Evolutionary conservation across 768 basidiomycete genomes (phyloP).

Genomic region (Daedaleopsis sinensis): DNA sequence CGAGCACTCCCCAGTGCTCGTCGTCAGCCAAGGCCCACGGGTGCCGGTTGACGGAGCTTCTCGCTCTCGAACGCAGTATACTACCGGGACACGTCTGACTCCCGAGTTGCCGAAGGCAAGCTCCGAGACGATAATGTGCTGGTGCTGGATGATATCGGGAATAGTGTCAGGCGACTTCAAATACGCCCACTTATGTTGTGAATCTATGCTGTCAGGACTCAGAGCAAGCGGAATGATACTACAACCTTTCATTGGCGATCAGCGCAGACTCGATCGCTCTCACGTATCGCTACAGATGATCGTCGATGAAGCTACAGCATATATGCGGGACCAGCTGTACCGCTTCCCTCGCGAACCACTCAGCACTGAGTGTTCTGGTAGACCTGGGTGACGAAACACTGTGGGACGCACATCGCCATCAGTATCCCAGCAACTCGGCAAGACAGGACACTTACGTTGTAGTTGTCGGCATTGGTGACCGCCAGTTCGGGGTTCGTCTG

Average conservation of each 20-base stretch:
- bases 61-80: slow-evolving; percentile 62
- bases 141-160: too few relatives aligned
- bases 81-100: slow-evolving; percentile 53
- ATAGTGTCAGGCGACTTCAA: too few relatives aligned
- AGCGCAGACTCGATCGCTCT: background rate
- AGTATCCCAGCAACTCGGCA: background rate
- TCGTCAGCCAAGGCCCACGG: slow-evolving; percentile 39
- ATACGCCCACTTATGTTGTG: too few relatives aligned
- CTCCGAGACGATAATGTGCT: too few relatives aligned
- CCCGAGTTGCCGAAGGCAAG: too few relatives aligned
- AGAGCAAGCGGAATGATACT: too few relatives aligned
- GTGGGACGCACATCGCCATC: background rate
- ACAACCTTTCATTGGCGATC: too few relatives aligned
- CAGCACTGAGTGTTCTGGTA: slow-evolving; percentile 37
- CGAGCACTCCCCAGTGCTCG: slow-evolving; percentile 39
- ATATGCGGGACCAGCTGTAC: background rate
- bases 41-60: slow-evolving; percentile 53
- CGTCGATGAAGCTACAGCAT: too few relatives aligned
- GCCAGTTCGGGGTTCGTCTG: slow-evolving; percentile 19
- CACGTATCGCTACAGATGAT: too few relatives aligned
- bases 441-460: slow-evolving; percentile 39
- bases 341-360: background rate
- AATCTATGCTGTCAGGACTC: too few relatives aligned
- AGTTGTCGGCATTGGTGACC: slow-evolving; percentile 48
- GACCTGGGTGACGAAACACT: slow-evolving; percentile 52